A percentile compares a stretch with the other conserved stretches of the same genome.
phyloP scores from a whole-genome alignment of 257 asterid genomes.

The Scutellaria galericulata region DNA sequence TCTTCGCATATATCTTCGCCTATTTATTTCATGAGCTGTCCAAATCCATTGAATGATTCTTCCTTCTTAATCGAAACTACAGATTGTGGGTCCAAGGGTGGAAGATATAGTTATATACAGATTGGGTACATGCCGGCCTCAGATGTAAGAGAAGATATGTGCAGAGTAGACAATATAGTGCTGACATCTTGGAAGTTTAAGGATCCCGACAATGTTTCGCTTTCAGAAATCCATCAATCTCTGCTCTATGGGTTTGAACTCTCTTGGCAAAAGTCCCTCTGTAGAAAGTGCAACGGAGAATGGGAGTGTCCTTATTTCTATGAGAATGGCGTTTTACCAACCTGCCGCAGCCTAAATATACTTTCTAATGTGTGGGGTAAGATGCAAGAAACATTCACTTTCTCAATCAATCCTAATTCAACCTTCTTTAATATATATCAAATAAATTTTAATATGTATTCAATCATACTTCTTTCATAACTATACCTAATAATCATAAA shows the following conservation, averaged over 20 bases:
- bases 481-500: too few relatives aligned
- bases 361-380: background rate
- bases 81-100: background rate
- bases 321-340: background rate
- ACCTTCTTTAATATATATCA: too few relatives aligned
- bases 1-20: too few relatives aligned
- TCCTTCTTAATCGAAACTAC: background rate
- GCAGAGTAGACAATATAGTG: background rate
- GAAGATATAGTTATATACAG: background rate
- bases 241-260: slow-evolving; percentile 53
- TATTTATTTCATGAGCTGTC: background rate
- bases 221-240: slow-evolving; percentile 36
- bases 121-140: background rate
- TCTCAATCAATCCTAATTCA: too few relatives aligned
- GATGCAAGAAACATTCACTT: background rate
- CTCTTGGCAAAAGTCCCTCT: slow-evolving; percentile 9
- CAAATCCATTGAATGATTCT: background rate
- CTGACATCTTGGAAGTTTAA: background rate
- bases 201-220: background rate
- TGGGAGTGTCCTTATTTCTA: background rate
- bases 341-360: background rate
- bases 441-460: background rate
- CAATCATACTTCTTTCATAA: too few relatives aligned
- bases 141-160: background rate
- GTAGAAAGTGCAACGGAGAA: background rate